phyloP scores from a whole-genome alignment of 2,329 filamentous ascomycete species.

The Xylaria multiplex region DNA sequence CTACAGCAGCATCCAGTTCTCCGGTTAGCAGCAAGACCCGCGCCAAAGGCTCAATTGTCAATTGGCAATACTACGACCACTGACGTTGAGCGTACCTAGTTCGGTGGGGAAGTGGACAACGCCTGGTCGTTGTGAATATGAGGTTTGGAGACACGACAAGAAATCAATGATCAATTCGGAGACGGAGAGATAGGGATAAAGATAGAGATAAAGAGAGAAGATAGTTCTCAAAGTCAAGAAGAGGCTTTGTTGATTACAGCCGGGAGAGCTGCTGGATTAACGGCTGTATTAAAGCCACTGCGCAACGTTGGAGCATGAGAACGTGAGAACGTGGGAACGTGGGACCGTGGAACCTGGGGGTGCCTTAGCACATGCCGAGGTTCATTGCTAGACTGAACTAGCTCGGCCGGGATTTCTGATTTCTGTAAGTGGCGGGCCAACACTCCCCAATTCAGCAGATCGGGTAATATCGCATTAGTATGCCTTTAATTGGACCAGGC shows the following conservation, averaged over 20 bases:
- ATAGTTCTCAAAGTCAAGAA: constrained; percentile 2
- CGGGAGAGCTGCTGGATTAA: constrained; percentile 24
- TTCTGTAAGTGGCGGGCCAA: constrained; percentile 16
- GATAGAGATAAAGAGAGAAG: not conserved
- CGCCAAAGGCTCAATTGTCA: not conserved
- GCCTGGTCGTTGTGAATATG: not conserved
- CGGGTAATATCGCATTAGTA: constrained; percentile 2
- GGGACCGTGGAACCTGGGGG: not conserved
- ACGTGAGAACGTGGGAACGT: too few relatives aligned
- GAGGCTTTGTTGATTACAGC: constrained; percentile 22
- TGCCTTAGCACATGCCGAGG: constrained; percentile 37
- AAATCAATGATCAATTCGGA: not conserved
- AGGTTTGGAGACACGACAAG: not conserved
- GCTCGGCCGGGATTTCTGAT: constrained; percentile 20
- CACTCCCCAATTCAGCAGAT: constrained; percentile 9
- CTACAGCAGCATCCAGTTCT: constrained; percentile 4
- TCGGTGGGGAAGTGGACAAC: not conserved
- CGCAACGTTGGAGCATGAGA: not conserved
- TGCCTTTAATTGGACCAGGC: too few relatives aligned
- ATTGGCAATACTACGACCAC: not conserved
- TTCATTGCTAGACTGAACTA: constrained; percentile 10
- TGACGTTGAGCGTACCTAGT: constrained; percentile 11
- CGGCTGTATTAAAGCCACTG: constrained; percentile 31
- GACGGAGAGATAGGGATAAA: constrained; percentile 4
- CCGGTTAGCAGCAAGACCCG: constrained; percentile 13